A percentile compares a stretch with the other conserved stretches of the same genome.
Evolutionary conservation across 495 filamentous ascomycete genomes (phyloP).

Genomic region (Lindgomyces ingoldianus): DNA sequence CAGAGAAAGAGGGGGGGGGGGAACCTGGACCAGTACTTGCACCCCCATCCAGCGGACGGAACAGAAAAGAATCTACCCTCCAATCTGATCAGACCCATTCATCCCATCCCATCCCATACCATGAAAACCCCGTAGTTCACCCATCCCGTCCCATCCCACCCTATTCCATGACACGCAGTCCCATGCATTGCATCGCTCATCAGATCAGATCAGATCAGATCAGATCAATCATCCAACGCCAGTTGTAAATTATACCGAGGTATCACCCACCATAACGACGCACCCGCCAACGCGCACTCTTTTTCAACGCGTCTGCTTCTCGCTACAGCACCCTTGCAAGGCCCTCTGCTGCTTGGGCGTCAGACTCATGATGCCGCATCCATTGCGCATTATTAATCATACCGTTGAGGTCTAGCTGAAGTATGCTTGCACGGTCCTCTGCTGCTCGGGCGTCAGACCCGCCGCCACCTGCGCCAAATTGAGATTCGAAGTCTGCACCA

Average conservation of each 20-base stretch:
- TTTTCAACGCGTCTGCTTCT: too few relatives aligned
- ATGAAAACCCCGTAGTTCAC: too few relatives aligned
- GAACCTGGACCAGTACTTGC: too few relatives aligned
- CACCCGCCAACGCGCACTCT: neutral
- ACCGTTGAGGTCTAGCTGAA: conserved; percentile 44
- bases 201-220: neutral
- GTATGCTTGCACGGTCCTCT: conserved; percentile 65
- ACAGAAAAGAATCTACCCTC: too few relatives aligned
- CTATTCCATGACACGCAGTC: neutral
- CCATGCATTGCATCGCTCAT: conserved; percentile 4
- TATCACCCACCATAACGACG: neutral
- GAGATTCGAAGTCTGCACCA: conserved; percentile 67
- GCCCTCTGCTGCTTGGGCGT: too few relatives aligned
- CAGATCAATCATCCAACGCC: conserved; percentile 1
- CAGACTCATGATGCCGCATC: too few relatives aligned
- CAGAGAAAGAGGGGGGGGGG: too few relatives aligned
- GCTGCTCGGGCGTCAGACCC: conserved; percentile 71
- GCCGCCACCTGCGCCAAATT: conserved; percentile 70
- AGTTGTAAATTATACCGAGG: neutral
- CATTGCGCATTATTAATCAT: too few relatives aligned
- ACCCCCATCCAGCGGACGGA: too few relatives aligned
- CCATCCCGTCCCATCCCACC: neutral
- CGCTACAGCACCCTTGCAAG: too few relatives aligned
- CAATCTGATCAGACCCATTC: too few relatives aligned
- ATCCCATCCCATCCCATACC: too few relatives aligned